A percentile compares a stretch with the other conserved stretches of the same genome.
phyloP scores from a whole-genome alignment of 1,139 yeast species.

The Geotrichum fermentans region DNA sequence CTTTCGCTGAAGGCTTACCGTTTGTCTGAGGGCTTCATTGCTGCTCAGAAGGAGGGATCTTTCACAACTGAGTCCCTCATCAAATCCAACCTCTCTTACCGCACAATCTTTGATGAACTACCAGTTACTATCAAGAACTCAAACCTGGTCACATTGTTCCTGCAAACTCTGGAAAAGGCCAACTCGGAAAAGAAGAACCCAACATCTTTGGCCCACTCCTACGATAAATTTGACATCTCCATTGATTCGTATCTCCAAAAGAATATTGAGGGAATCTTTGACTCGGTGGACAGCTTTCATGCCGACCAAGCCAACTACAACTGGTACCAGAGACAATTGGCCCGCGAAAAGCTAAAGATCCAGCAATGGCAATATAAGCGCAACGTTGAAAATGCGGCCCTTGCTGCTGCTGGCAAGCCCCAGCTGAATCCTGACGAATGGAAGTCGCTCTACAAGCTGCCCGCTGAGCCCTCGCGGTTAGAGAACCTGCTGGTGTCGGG shows the following conservation, averaged over 20 bases:
- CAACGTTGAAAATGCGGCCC: conserved; percentile 60
- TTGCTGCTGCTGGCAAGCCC: conserved; percentile 52
- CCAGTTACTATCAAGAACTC: conserved; percentile 62
- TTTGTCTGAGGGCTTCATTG: conserved; percentile 58
- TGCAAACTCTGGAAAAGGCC: conserved; percentile 36
- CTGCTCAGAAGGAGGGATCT: conserved; percentile 45
- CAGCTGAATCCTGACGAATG: conserved; percentile 49
- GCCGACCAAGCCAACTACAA: conserved; percentile 79
- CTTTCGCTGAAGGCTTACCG: conserved; percentile 66
- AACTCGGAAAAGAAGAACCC: conserved; percentile 6
- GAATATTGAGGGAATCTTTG: conserved; percentile 63
- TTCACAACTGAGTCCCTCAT: conserved; percentile 66
- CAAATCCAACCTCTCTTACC: conserved; percentile 57
- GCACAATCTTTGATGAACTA: conserved; percentile 68
- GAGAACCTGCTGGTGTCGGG: conserved; percentile 68
- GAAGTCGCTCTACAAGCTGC: conserved; percentile 62
- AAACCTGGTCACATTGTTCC: conserved; percentile 45
- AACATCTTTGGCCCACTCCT: conserved; percentile 26
- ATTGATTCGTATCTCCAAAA: conserved; percentile 42
- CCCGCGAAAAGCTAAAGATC: conserved; percentile 66
- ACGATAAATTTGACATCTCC: conserved; percentile 41
- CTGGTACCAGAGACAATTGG: conserved; percentile 67
- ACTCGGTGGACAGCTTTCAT: conserved; percentile 72
- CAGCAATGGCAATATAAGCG: conserved; percentile 72
- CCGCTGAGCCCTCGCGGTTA: conserved; percentile 70